phyloP scores from a whole-genome alignment of 75 land plant species.

The Isoetes taiwanensis region DNA sequence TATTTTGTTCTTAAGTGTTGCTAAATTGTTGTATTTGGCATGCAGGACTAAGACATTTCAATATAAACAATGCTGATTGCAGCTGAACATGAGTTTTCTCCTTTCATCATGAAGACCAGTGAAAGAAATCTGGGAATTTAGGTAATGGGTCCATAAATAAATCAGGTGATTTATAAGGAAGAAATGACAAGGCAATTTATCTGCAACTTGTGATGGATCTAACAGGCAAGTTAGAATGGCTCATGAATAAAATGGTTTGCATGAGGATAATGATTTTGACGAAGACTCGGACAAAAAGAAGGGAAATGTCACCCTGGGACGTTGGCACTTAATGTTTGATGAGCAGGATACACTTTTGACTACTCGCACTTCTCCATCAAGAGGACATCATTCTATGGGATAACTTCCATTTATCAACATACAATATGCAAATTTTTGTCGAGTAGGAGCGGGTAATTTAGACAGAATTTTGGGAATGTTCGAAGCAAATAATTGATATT shows the following conservation, averaged over 20 bases:
- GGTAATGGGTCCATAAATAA: too few relatives aligned
- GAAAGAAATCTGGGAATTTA: too few relatives aligned
- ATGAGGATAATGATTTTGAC: slow-evolving; percentile 32
- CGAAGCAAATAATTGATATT: slow-evolving; percentile 44
- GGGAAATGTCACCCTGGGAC: slow-evolving; percentile 87
- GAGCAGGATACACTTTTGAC: slow-evolving; percentile 77
- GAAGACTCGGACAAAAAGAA: slow-evolving; percentile 22
- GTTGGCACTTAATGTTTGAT: slow-evolving; percentile 90
- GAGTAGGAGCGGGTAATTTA: slow-evolving; percentile 75
- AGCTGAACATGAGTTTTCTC: too few relatives aligned
- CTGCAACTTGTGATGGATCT: too few relatives aligned
- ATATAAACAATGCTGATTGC: too few relatives aligned
- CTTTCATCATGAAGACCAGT: too few relatives aligned
- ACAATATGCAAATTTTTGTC: slow-evolving; percentile 45
- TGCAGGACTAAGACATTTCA: too few relatives aligned
- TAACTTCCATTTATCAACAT: slow-evolving; percentile 5
- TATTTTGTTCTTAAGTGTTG: too few relatives aligned
- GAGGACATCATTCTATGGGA: slow-evolving; percentile 8
- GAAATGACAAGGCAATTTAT: too few relatives aligned
- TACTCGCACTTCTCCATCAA: slow-evolving; percentile 41
- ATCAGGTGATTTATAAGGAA: too few relatives aligned
- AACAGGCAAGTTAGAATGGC: too few relatives aligned
- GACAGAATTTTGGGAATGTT: slow-evolving; percentile 64
- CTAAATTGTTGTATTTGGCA: too few relatives aligned
- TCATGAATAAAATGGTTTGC: slow-evolving; percentile 12